phyloP scores from a whole-genome alignment of 345 rosid species.

The Noccaea caerulescens region DNA sequence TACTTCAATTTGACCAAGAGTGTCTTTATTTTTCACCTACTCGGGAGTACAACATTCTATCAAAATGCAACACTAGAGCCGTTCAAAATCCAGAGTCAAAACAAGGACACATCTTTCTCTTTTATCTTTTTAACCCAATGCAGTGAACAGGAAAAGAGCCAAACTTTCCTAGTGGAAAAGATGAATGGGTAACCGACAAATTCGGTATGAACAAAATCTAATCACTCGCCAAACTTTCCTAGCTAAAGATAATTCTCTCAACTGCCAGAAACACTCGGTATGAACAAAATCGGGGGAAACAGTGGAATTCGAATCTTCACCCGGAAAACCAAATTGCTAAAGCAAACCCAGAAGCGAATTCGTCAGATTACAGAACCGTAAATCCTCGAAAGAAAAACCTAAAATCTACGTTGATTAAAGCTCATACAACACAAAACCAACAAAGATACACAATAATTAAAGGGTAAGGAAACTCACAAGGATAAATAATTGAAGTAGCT shows the following conservation, averaged over 20 bases:
- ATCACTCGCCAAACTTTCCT: neutral
- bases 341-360: slow-evolving; percentile 4
- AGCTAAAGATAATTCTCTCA: slow-evolving; percentile 15
- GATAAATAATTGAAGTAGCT: slow-evolving; percentile 15
- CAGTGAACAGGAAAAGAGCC: neutral
- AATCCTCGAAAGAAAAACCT: neutral
- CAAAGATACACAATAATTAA: neutral
- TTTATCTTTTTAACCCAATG: neutral
- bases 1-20: slow-evolving; percentile 20
- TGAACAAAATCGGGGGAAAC: neutral
- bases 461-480: slow-evolving; percentile 4
- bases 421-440: neutral
- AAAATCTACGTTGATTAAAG: neutral
- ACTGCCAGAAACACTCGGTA: slow-evolving; percentile 3
- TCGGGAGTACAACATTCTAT: neutral
- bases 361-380: neutral
- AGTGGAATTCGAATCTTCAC: slow-evolving; percentile 1
- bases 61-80: neutral
- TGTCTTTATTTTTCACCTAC: neutral
- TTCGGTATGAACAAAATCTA: no score
- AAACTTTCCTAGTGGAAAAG: neutral
- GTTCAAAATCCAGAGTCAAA: neutral
- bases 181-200: no score
- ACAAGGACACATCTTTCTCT: neutral
- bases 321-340: neutral